A percentile compares a stretch with the other conserved stretches of the same genome.
Conservation (phyloP, 2,329 filamentous ascomycete species). For the Truncatella angustata region DNA sequence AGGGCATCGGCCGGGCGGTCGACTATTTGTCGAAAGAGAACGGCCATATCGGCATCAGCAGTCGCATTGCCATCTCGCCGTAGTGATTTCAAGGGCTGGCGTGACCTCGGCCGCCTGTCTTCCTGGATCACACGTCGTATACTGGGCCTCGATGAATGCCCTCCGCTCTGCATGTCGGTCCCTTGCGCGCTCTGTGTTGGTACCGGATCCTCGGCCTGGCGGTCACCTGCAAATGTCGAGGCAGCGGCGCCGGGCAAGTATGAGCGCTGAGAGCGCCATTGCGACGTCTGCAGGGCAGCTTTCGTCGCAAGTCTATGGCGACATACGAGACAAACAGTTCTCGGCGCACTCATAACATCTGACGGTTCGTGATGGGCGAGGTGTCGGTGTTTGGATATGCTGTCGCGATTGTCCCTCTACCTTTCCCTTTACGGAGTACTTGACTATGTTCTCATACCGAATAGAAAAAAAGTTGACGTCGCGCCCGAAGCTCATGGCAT, state of each 20-base stretch:
- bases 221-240: background rate
- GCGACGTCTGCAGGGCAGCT: conserved; percentile 14
- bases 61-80: background rate
- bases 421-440: no score
- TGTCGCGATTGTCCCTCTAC: no score
- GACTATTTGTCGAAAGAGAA: conserved; percentile 27
- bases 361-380: no score
- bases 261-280: conserved; percentile 18
- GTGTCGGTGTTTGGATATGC: no score
- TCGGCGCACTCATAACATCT: conserved; percentile 25
- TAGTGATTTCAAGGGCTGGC: background rate
- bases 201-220: background rate
- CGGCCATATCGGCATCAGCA: conserved; percentile 15
- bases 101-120: background rate
- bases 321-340: conserved; percentile 27
- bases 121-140: background rate
- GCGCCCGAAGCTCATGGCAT: no score
- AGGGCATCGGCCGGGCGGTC: conserved; percentile 14
- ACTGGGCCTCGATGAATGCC: no score
- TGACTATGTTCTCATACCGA: no score
- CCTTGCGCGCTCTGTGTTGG: background rate
- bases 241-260: conserved; percentile 18
- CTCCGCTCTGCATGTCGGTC: no score
- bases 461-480: no score
- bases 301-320: conserved; percentile 24